Percentiles rank a stretch among this genome's conserved stretches.
These are phyloP conservation scores for Blumeria hordei DNA, from an alignment of 2,329 filamentous ascomycete species.

Conservation along the genomic window DNA sequence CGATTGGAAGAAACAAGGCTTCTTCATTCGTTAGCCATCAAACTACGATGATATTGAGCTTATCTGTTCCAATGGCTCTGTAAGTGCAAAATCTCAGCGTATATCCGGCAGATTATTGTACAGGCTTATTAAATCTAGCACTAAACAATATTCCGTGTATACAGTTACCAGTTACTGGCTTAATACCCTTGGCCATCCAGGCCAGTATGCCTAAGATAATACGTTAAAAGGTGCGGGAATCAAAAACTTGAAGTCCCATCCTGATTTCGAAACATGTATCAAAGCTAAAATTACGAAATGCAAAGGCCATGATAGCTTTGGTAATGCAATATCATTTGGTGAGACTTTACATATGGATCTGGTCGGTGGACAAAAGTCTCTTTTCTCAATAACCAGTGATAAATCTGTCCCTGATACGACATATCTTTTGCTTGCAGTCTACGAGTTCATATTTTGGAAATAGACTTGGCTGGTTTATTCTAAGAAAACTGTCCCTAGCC, in stretches of 20 bases:
- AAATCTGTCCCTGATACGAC: background rate
- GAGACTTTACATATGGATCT: too few relatives aligned
- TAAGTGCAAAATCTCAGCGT: background rate
- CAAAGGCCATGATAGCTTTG: too few relatives aligned
- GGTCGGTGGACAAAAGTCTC: too few relatives aligned
- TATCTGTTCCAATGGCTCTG: background rate
- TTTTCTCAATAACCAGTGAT: background rate
- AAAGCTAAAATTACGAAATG: too few relatives aligned
- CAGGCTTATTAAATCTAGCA: background rate
- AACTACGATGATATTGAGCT: background rate
- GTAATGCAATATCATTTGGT: too few relatives aligned
- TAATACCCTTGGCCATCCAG: too few relatives aligned
- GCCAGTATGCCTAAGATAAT: background rate
- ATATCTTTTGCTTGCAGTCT: background rate
- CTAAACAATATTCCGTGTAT: background rate
- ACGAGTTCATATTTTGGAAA: background rate
- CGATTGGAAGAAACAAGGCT: too few relatives aligned
- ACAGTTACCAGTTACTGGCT: background rate
- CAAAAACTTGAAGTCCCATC: background rate
- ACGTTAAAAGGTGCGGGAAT: background rate
- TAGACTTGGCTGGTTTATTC: background rate
- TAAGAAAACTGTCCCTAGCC: background rate
- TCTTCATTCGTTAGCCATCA: background rate
- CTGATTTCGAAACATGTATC: background rate
- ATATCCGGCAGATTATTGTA: background rate